These are phyloP conservation scores for Kluyveromyces dobzhanskii DNA, from an alignment of 805 yeast genomes.

Conservation along the genomic window DNA sequence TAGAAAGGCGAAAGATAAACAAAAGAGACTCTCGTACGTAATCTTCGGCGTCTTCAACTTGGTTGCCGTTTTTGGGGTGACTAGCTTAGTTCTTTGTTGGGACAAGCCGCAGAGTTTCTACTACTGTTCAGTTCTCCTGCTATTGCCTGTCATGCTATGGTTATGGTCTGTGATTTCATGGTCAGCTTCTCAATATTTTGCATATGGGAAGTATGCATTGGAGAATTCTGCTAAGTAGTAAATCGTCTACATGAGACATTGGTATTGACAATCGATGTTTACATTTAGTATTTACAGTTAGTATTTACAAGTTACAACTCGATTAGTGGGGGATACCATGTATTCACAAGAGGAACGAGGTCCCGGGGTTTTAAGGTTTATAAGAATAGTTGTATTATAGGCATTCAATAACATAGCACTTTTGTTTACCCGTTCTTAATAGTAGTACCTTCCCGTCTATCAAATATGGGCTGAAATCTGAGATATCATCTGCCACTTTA, in stretches of 20 bases:
- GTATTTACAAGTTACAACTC: too few relatives aligned
- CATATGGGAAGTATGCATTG: slow-evolving; percentile 17
- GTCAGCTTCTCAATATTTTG: slow-evolving; percentile 27
- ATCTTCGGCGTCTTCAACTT: neutral
- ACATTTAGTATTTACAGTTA: too few relatives aligned
- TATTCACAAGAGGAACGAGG: too few relatives aligned
- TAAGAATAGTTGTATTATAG: slow-evolving; percentile 3
- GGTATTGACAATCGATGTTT: too few relatives aligned
- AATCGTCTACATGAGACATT: too few relatives aligned
- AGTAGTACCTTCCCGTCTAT: slow-evolving; percentile 55
- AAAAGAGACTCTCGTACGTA: neutral
- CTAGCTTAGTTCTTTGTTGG: slow-evolving; percentile 1
- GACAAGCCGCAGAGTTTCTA: slow-evolving; percentile 10
- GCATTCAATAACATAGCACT: slow-evolving; percentile 46
- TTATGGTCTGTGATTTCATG: slow-evolving; percentile 28
- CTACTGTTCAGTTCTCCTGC: slow-evolving; percentile 24
- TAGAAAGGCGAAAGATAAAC: neutral
- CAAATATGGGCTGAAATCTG: slow-evolving; percentile 40
- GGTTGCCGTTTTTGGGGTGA: neutral
- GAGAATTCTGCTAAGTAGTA: too few relatives aligned
- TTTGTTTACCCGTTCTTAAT: slow-evolving; percentile 67
- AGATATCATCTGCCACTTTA: slow-evolving; percentile 44
- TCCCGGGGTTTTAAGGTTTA: too few relatives aligned
- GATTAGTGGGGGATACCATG: too few relatives aligned
- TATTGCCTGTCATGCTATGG: slow-evolving; percentile 26